phyloP scores from a whole-genome alignment of 169 alveolate species.

The Neospora caninum region DNA sequence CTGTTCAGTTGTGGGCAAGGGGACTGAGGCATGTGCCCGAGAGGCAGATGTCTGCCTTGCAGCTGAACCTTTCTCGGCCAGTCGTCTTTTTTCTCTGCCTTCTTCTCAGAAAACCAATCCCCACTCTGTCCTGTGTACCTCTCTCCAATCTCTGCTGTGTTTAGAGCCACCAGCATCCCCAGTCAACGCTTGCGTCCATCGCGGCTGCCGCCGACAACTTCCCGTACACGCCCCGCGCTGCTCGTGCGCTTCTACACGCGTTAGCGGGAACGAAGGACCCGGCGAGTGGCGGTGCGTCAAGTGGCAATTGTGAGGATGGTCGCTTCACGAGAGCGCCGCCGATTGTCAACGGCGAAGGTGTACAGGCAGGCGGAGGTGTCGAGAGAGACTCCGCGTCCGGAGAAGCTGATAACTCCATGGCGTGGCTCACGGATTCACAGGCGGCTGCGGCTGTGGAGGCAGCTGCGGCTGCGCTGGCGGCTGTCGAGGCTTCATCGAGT shows the following conservation, averaged over 20 bases:
- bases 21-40: too few species aligned
- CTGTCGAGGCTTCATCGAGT: not conserved
- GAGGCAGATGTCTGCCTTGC: too few species aligned
- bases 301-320: not conserved
- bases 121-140: not conserved
- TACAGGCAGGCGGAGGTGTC: not conserved
- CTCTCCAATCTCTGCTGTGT: not conserved
- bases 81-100: not conserved
- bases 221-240: constrained; percentile 30
- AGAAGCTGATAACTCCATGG: not conserved
- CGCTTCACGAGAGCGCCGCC: not conserved
- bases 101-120: too few species aligned
- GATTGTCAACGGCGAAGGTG: not conserved
- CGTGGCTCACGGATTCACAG: not conserved
- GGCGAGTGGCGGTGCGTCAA: not conserved
- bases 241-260: constrained; percentile 26
- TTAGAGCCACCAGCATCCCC: constrained; percentile 20
- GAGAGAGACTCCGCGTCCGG: not conserved
- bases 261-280: constrained; percentile 28
- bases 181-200: constrained; percentile 16
- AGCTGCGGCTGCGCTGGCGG: not conserved
- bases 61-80: too few species aligned
- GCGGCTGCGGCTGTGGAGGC: not conserved
- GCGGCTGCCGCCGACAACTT: constrained; percentile 24
- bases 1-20: too few species aligned